phyloP scores from a whole-genome alignment of 2,329 filamentous ascomycete species.

The Geoglossum cookeanum region DNA sequence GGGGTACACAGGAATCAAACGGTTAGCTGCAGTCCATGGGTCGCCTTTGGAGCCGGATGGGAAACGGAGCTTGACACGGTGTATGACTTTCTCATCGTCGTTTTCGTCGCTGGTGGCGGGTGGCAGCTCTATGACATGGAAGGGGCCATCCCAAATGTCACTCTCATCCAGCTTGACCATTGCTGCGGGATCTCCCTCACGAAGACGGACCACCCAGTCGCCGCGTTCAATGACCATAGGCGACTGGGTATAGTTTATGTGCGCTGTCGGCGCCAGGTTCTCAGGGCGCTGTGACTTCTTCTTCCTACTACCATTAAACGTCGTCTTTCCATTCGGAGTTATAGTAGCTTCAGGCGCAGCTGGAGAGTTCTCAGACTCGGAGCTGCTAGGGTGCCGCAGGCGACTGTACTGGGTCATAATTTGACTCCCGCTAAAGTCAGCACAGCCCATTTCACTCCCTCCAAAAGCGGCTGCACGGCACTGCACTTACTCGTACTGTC shows the following conservation, averaged over 20 bases:
- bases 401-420: background rate
- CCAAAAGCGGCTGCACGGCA: background rate
- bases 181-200: background rate
- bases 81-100: background rate
- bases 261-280: background rate
- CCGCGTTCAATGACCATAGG: background rate
- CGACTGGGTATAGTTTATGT: background rate
- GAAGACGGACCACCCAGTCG: conserved; percentile 1
- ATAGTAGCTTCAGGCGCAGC: background rate
- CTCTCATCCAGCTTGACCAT: background rate
- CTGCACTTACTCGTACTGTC: background rate
- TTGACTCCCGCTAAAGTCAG: background rate
- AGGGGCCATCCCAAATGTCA: background rate
- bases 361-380: background rate
- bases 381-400: background rate
- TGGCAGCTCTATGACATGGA: background rate
- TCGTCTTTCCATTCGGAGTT: background rate
- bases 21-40: background rate
- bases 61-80: background rate
- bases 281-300: background rate
- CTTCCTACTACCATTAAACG: background rate
- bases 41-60: background rate
- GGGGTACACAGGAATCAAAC: background rate
- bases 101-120: background rate
- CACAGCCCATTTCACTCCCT: background rate